Percentiles rank a stretch among this genome's conserved stretches.
Evolutionary conservation across 352 stramenopile genomes (phyloP).

Genomic region (Phytophthora citrophthora): DNA sequence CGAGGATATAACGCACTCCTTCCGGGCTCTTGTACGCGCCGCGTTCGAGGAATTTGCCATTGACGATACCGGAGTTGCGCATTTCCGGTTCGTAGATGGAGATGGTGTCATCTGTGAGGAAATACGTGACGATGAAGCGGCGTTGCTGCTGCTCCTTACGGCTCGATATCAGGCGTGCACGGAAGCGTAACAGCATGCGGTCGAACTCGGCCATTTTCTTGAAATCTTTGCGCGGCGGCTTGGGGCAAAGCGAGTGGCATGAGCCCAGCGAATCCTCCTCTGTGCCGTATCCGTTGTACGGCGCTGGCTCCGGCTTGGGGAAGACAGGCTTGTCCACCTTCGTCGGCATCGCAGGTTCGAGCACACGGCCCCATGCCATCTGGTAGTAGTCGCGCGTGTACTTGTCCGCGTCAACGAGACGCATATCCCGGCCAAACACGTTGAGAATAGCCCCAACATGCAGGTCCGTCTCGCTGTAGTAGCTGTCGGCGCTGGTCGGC

Average conservation of each 20-base stretch:
- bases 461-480: constrained; percentile 79
- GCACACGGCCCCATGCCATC: constrained; percentile 63
- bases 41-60: constrained; percentile 87
- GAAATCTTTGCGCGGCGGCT: constrained; percentile 81
- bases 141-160: constrained; percentile 80
- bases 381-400: constrained; percentile 82
- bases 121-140: constrained; percentile 85
- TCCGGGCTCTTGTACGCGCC: constrained; percentile 70
- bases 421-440: constrained; percentile 73
- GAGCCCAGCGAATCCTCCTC: constrained; percentile 82
- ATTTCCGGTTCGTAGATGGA: constrained; percentile 80
- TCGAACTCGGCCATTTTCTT: constrained; percentile 83
- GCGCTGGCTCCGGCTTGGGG: constrained; percentile 57
- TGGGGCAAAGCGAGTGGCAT: constrained; percentile 65
- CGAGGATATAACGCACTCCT: constrained; percentile 60
- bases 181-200: constrained; percentile 80
- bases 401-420: constrained; percentile 76
- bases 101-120: constrained; percentile 81
- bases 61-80: constrained; percentile 83
- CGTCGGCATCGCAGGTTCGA: constrained; percentile 52
- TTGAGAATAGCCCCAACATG: constrained; percentile 69
- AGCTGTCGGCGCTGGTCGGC: constrained; percentile 59
- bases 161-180: constrained; percentile 69
- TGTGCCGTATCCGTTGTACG: constrained; percentile 80
- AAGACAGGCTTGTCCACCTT: constrained; percentile 57